These are phyloP conservation scores for Inga leiocalycina DNA, from an alignment of 306 rosid species.

Conservation along the genomic window DNA sequence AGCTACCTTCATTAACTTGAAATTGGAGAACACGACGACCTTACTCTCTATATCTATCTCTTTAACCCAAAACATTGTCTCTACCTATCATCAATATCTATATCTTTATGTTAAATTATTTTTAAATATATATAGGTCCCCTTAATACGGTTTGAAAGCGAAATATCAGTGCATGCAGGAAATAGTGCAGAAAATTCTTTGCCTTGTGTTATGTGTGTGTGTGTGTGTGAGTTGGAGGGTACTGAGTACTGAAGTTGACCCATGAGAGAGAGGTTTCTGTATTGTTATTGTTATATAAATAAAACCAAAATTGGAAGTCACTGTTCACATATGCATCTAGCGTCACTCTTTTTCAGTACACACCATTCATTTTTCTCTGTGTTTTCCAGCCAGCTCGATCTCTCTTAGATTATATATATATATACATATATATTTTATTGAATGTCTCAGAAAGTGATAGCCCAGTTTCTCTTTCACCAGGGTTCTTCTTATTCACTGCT, in stretches of 20 bases:
- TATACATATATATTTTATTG: too few relatives aligned
- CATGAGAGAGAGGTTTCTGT: constrained; percentile 38
- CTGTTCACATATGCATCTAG: constrained; percentile 48
- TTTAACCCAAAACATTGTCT: constrained; percentile 25
- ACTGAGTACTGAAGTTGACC: constrained; percentile 43
- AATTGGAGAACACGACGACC: neutral
- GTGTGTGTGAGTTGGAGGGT: neutral
- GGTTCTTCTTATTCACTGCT: neutral
- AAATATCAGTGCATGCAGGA: constrained; percentile 34
- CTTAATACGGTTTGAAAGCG: constrained; percentile 37
- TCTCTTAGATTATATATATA: neutral
- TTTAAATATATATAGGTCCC: neutral
- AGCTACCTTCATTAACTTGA: neutral
- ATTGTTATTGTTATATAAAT: constrained; percentile 36
- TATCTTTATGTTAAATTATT: neutral
- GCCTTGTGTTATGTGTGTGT: constrained; percentile 25
- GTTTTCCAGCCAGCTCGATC: constrained; percentile 21
- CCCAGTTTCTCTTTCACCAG: neutral
- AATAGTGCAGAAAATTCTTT: constrained; percentile 37
- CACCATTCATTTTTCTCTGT: neutral
- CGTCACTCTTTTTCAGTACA: constrained; percentile 38
- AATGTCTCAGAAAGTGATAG: neutral
- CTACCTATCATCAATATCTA: neutral
- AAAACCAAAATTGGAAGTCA: constrained; percentile 63
- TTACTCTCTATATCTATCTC: neutral